Base-by-base conservation (phyloP, 106 monocot species). In the Vanilla planifolia region DNA sequence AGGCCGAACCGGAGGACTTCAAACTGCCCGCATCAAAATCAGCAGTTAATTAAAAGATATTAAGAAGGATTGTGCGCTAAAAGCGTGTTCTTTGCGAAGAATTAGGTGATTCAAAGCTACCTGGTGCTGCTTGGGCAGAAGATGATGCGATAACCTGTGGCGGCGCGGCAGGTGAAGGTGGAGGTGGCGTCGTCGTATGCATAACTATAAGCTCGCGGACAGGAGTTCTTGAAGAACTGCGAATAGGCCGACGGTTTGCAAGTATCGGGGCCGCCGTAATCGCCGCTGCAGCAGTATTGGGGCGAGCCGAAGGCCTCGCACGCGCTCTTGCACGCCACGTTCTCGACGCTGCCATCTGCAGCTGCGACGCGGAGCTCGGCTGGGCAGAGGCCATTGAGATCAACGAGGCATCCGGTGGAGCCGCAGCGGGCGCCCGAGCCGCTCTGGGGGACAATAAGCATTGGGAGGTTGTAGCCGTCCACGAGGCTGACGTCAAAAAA, bases 401-500 rank as follows among this genome's bases (percentile, higher is more conserved):
- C 83, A 15, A 13, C 63, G 3, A 51, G 11, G 60, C 83, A 84
- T 1, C 83, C 88, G 4, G 83, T 75, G 16, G 73, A 2, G 36
- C 80, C 71, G 36, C 52, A 59, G 2, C 40, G 17, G 9, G 58
- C 55, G 14, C 51, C 61, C 7, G 21, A 9, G n/a, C 64, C 48
- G 46, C 46, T 34, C 27, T 33, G 29, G 8, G 71, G 68, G 1
- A 32, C 58, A 17, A 83, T 67, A 11, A 83, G 25, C 63, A 79
- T 37, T 8, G 83, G 78, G 0, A 79, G 5, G 64, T 83, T 83
- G 71, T 71, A 83, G 32, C 83, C 83, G 47, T 83, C 83, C 5
- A 83, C 83, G 24, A 83, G 74, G 71, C 83, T 83, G 16, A 83
- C 78, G 64, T 84, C 83, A 71, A 75, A 84, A 55, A 79, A 79